Evolutionary conservation across 2,329 filamentous ascomycete genomes (phyloP).

Genomic region (Penicillium sp.): DNA sequence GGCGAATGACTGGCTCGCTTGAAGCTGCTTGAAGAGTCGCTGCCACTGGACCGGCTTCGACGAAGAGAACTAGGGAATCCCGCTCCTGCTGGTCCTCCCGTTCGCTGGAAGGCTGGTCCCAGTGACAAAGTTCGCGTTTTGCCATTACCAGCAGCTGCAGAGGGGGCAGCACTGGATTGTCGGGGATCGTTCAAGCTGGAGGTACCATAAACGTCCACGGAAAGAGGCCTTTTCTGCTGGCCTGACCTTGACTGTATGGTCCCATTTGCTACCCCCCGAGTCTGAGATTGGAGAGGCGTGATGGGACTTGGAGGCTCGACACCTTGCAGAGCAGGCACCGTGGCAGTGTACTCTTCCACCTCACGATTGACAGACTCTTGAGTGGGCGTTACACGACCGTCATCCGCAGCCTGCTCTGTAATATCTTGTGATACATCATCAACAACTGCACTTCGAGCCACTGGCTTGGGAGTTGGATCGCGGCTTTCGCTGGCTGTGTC

Average conservation of each 20-base stretch:
- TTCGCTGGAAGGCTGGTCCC: slow-evolving; percentile 20
- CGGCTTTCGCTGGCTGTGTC: slow-evolving; percentile 13
- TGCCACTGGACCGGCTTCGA: slow-evolving; percentile 64
- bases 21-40: slow-evolving; percentile 75
- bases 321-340: neutral
- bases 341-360: slow-evolving; percentile 19
- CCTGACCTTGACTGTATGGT: slow-evolving; percentile 10
- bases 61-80: slow-evolving; percentile 37
- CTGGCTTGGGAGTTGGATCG: slow-evolving; percentile 18
- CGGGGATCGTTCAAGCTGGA: slow-evolving; percentile 12
- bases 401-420: slow-evolving; percentile 9
- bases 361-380: slow-evolving; percentile 14
- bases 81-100: neutral
- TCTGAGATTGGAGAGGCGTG: slow-evolving; percentile 8
- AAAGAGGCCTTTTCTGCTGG: slow-evolving; percentile 20
- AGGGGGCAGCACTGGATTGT: slow-evolving; percentile 4
- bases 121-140: slow-evolving; percentile 25
- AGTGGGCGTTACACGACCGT: slow-evolving; percentile 25
- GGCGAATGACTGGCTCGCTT: slow-evolving; percentile 59
- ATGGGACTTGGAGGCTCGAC: slow-evolving; percentile 10
- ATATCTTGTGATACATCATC: slow-evolving; percentile 17
- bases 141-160: slow-evolving; percentile 6
- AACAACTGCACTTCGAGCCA: slow-evolving; percentile 9
- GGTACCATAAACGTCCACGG: slow-evolving; percentile 19
- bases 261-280: slow-evolving; percentile 2